Percentiles rank a stretch among this genome's conserved stretches.
These are phyloP conservation scores for Lepiota venenata DNA, from an alignment of 768 basidiomycete species.

Conservation along the genomic window DNA sequence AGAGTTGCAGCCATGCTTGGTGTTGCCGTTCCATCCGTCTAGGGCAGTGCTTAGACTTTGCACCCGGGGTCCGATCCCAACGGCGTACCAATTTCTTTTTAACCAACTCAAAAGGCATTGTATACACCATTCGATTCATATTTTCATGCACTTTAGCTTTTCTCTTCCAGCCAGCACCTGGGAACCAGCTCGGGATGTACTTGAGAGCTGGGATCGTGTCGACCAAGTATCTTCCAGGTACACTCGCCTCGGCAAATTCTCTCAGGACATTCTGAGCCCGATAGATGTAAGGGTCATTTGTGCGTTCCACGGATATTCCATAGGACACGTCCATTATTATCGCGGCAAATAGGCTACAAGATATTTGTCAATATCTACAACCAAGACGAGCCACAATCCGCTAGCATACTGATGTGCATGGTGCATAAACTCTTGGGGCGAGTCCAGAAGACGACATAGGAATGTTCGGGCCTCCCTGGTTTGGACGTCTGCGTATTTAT, in stretches of 20 bases:
- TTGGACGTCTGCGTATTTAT: constrained; percentile 20
- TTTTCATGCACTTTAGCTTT: constrained; percentile 30
- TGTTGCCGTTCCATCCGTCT: neutral
- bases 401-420: constrained; percentile 24
- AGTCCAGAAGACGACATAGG: constrained; percentile 17
- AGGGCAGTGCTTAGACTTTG: neutral
- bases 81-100: constrained; percentile 29
- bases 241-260: constrained; percentile 18
- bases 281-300: constrained; percentile 18
- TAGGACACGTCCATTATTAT: constrained; percentile 11
- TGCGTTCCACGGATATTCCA: neutral
- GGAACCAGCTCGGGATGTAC: constrained; percentile 36
- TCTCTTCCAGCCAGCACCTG: constrained; percentile 41
- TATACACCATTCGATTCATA: constrained; percentile 29
- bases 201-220: constrained; percentile 22
- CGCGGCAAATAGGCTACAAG: constrained; percentile 3
- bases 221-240: constrained; percentile 28
- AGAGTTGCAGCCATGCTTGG: constrained; percentile 6
- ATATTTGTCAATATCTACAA: neutral
- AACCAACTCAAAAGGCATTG: constrained; percentile 35
- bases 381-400: neutral
- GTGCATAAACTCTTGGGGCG: constrained; percentile 22
- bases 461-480: constrained; percentile 19
- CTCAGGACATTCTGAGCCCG: constrained; percentile 20
- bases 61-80: neutral